Conservation (phyloP, 1,139 yeast genomes). For the Magnusiomyces fungicola region DNA sequence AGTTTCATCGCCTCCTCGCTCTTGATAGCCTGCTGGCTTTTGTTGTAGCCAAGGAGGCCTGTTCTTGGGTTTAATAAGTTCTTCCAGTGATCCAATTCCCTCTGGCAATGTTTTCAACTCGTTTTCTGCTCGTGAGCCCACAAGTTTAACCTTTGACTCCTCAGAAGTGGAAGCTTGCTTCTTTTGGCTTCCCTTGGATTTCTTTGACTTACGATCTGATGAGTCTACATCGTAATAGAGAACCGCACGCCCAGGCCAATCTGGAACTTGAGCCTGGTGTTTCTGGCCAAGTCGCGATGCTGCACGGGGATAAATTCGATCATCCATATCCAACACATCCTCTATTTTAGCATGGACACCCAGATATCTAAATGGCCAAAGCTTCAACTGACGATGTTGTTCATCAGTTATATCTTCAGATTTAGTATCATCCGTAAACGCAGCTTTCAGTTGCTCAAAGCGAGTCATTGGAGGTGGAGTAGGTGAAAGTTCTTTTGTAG, state of each 20-base stretch:
- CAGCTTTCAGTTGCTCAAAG: slow-evolving; percentile 51
- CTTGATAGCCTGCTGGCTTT: slow-evolving; percentile 73
- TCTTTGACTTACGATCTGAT: slow-evolving; percentile 21
- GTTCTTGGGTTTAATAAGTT: slow-evolving; percentile 42
- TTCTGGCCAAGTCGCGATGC: slow-evolving; percentile 69
- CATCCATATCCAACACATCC: slow-evolving; percentile 74
- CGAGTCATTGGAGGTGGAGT: slow-evolving; percentile 38
- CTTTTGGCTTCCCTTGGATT: slow-evolving; percentile 10
- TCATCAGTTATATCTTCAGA: slow-evolving; percentile 31
- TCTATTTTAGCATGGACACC: slow-evolving; percentile 73
- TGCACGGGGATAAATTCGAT: slow-evolving; percentile 76
- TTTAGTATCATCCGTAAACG: slow-evolving; percentile 30
- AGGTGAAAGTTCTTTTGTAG: no score
- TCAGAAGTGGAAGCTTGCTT: slow-evolving; percentile 17
- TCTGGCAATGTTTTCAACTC: slow-evolving; percentile 17
- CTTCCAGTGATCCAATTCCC: slow-evolving; percentile 28
- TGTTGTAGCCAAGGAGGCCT: slow-evolving; percentile 74
- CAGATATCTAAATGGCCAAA: slow-evolving; percentile 73
- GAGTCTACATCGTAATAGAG: slow-evolving; percentile 50
- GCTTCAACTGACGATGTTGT: slow-evolving; percentile 26
- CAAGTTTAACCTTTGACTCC: not conserved
- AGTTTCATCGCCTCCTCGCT: slow-evolving; percentile 76
- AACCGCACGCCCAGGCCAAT: slow-evolving; percentile 60
- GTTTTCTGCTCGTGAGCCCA: not conserved
- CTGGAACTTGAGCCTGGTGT: slow-evolving; percentile 66